Percentiles rank a stretch among this genome's conserved stretches.
These are phyloP conservation scores for Rhodotorula sp. DNA, from an alignment of 1,284 basidiomycete species.

Conservation along the genomic window DNA sequence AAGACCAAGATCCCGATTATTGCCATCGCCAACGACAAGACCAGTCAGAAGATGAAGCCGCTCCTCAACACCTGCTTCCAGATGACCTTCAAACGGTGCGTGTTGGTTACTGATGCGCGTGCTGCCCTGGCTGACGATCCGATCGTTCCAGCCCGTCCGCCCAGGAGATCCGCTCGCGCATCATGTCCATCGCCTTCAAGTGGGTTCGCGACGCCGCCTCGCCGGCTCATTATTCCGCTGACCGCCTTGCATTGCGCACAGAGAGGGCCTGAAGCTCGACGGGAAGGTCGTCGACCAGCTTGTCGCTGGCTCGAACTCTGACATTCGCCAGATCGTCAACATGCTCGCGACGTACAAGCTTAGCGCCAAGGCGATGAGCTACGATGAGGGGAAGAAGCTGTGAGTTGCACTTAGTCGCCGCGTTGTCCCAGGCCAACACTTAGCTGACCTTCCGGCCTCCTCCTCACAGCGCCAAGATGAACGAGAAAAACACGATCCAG, in stretches of 20 bases:
- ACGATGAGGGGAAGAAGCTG: constrained; percentile 86
- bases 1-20: constrained; percentile 98
- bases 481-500: constrained; percentile 88
- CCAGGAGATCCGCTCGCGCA: constrained; percentile 70
- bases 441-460: not conserved
- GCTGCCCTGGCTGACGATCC: too few species aligned
- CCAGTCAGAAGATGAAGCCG: constrained; percentile 86
- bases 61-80: constrained; percentile 70
- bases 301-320: constrained; percentile 81
- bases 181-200: constrained; percentile 87
- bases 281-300: constrained; percentile 90
- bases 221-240: not conserved
- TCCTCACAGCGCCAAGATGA: constrained; percentile 69
- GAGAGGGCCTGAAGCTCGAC: constrained; percentile 77
- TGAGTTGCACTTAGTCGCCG: constrained; percentile 56
- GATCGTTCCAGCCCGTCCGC: constrained; percentile 64
- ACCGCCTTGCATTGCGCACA: not conserved
- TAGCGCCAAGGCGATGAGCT: constrained; percentile 70
- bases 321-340: constrained; percentile 94
- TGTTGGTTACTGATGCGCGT: not conserved
- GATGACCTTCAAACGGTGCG: constrained; percentile 69
- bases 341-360: constrained; percentile 97
- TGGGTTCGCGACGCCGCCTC: constrained; percentile 52
- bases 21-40: constrained; percentile 91
- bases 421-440: not conserved